A percentile compares a stretch with the other conserved stretches of the same genome.
These are phyloP conservation scores for Podochytrium sp. DNA, from an alignment of 192 early-diverging fungal species.

Conservation along the genomic window DNA sequence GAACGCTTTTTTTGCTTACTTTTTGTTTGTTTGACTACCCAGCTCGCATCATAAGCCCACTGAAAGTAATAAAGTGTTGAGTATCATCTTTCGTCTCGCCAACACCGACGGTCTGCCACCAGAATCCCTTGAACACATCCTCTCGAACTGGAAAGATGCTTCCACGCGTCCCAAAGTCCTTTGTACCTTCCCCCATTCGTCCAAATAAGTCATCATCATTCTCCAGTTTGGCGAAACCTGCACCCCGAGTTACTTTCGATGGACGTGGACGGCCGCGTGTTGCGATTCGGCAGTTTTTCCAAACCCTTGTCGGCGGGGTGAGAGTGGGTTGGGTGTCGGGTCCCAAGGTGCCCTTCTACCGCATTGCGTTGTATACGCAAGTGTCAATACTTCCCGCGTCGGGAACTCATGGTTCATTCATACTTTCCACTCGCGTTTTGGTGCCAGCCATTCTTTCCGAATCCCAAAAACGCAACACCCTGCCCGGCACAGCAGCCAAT, in stretches of 20 bases:
- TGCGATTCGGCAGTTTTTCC: constrained; percentile 90
- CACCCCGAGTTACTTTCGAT: constrained; percentile 83
- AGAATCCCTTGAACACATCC: constrained; percentile 31
- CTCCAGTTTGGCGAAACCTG: constrained; percentile 61
- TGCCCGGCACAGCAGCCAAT: no score
- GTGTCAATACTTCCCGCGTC: constrained; percentile 83
- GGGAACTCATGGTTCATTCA: constrained; percentile 49
- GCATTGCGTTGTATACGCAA: constrained; percentile 81
- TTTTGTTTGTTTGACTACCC: no score
- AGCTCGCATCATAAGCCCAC: no score
- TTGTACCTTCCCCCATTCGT: constrained; percentile 74
- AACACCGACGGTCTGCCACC: constrained; percentile 43
- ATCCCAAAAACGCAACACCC: no score
- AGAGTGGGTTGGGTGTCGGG: constrained; percentile 66
- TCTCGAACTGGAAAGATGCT: constrained; percentile 37
- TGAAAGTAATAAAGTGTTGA: no score
- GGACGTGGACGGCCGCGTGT: constrained; percentile 84
- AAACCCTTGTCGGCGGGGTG: constrained; percentile 89
- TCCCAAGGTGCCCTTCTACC: constrained; percentile 68
- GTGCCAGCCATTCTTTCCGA: no score
- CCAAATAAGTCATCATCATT: constrained; percentile 79
- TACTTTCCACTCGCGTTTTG: neutral
- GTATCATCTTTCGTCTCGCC: no score
- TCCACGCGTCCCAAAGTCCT: constrained; percentile 36
- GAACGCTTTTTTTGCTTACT: no score